These are phyloP conservation scores for Trichoderma citrinoviride DNA, from an alignment of 2,329 filamentous ascomycete species.

Conservation along the genomic window DNA sequence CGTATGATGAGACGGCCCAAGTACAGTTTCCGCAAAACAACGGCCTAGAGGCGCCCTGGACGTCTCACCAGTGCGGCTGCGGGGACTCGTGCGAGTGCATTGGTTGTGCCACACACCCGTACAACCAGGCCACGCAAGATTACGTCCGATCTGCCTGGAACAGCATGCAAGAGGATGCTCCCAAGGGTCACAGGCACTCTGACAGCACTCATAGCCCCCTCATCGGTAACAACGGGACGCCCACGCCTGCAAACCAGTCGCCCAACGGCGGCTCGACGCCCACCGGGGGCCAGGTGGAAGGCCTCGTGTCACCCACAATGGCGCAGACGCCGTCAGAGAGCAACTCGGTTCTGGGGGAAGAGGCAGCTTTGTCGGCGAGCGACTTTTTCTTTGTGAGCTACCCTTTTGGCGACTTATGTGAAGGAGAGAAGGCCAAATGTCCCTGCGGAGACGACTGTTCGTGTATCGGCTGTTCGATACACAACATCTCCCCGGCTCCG, in stretches of 20 bases:
- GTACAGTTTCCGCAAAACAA: slow-evolving; percentile 27
- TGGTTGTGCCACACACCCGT: slow-evolving; percentile 66
- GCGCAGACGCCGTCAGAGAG: slow-evolving; percentile 49
- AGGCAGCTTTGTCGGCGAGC: slow-evolving; percentile 49
- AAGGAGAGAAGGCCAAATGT: slow-evolving; percentile 50
- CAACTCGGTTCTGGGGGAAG: slow-evolving; percentile 46
- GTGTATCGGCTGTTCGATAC: slow-evolving; percentile 57
- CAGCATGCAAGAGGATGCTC: slow-evolving; percentile 39
- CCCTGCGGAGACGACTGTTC: slow-evolving; percentile 59
- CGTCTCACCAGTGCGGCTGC: slow-evolving; percentile 54
- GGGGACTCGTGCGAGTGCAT: slow-evolving; percentile 66
- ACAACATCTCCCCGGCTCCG: slow-evolving; percentile 29
- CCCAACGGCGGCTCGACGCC: slow-evolving; percentile 24
- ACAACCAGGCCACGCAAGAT: slow-evolving; percentile 60
- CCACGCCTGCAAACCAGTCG: slow-evolving; percentile 18
- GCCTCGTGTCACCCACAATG: slow-evolving; percentile 38
- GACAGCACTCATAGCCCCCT: slow-evolving; percentile 28
- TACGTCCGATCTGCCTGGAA: slow-evolving; percentile 50
- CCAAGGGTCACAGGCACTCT: slow-evolving; percentile 25
- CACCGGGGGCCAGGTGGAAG: slow-evolving; percentile 27
- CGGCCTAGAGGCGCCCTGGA: slow-evolving; percentile 31
- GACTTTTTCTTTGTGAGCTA: slow-evolving; percentile 62
- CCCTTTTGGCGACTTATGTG: slow-evolving; percentile 47
- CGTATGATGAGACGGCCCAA: slow-evolving; percentile 29
- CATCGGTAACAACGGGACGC: slow-evolving; percentile 28